A percentile compares a stretch with the other conserved stretches of the same genome.
Conservation (phyloP, 495 filamentous ascomycete species). For the Cercophora sp. region DNA sequence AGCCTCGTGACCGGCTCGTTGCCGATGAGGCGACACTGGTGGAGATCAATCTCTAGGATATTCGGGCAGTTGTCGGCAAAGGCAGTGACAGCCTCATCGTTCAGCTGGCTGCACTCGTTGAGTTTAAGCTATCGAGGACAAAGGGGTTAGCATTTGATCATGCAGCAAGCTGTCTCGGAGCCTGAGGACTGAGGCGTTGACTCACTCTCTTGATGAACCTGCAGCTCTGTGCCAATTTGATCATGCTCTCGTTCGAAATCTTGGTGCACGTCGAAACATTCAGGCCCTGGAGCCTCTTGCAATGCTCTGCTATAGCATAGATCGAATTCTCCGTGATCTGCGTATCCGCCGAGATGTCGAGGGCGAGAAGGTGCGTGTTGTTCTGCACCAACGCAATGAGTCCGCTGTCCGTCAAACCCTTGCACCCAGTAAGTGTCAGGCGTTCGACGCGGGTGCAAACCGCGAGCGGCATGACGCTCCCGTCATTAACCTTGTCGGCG, state of each 20-base stretch:
- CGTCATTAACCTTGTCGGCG: conserved; percentile 75
- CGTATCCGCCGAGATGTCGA: conserved; percentile 81
- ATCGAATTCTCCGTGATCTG: conserved; percentile 82
- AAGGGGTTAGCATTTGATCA: conserved; percentile 22
- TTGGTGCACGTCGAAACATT: conserved; percentile 86
- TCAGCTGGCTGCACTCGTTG: conserved; percentile 78
- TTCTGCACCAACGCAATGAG: conserved; percentile 74
- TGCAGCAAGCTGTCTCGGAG: not conserved
- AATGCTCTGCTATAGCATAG: conserved; percentile 73
- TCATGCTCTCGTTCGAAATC: conserved; percentile 80
- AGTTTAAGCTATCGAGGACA: conserved; percentile 71
- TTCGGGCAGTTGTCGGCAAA: conserved; percentile 86
- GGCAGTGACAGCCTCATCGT: conserved; percentile 71
- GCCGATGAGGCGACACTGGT: conserved; percentile 75
- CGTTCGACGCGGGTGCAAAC: conserved; percentile 90
- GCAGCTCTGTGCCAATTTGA: conserved; percentile 77
- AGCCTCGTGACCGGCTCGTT: conserved; percentile 77
- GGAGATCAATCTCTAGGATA: conserved; percentile 93
- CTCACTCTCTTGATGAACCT: conserved; percentile 81
- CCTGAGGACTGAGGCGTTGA: too few relatives aligned
- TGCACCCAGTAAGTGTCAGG: conserved; percentile 89
- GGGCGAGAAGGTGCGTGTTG: conserved; percentile 76
- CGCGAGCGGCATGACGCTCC: conserved; percentile 75
- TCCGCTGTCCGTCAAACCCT: conserved; percentile 74
- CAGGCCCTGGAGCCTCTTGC: conserved; percentile 80